phyloP scores from a whole-genome alignment of 169 alveolate species.

The Plasmodium gaboni region DNA sequence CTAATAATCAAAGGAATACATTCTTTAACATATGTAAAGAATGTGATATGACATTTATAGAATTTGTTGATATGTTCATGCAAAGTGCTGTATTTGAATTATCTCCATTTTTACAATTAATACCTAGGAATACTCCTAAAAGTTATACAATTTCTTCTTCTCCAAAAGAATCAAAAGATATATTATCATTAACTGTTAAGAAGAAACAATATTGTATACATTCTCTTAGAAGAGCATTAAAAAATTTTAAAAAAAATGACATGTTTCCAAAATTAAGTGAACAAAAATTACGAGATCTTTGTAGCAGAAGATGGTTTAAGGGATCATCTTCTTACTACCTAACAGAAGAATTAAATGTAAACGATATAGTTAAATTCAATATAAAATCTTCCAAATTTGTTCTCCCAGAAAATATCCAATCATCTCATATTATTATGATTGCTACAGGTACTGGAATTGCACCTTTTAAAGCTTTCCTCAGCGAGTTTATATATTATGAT shows the following conservation, averaged over 20 bases:
- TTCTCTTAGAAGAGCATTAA: conserved; percentile 64
- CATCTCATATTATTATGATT: conserved; percentile 76
- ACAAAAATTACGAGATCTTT: conserved; percentile 47
- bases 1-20: conserved; percentile 50
- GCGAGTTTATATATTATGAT: conserved; percentile 66
- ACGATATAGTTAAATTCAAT: conserved; percentile 46
- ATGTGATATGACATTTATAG: conserved; percentile 77
- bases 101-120: conserved; percentile 85
- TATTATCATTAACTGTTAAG: conserved; percentile 45
- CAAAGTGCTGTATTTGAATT: conserved; percentile 79
- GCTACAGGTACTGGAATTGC: conserved; percentile 88
- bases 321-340: conserved; percentile 63
- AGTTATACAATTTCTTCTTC: conserved; percentile 88
- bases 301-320: conserved; percentile 62
- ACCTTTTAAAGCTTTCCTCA: conserved; percentile 80
- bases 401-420: conserved; percentile 45
- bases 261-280: conserved; percentile 70
- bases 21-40: conserved; percentile 80
- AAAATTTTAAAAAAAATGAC: conserved; percentile 52
- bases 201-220: conserved; percentile 73
- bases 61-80: conserved; percentile 86
- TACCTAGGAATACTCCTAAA: conserved; percentile 83
- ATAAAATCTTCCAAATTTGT: conserved; percentile 50
- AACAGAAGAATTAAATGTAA: conserved; percentile 62
- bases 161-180: conserved; percentile 77